Evolutionary conservation across 2,329 filamentous ascomycete species (phyloP), one percentile per base, ranked within the genome.

Genomic region (Arthrobotrys iridis): DNA sequence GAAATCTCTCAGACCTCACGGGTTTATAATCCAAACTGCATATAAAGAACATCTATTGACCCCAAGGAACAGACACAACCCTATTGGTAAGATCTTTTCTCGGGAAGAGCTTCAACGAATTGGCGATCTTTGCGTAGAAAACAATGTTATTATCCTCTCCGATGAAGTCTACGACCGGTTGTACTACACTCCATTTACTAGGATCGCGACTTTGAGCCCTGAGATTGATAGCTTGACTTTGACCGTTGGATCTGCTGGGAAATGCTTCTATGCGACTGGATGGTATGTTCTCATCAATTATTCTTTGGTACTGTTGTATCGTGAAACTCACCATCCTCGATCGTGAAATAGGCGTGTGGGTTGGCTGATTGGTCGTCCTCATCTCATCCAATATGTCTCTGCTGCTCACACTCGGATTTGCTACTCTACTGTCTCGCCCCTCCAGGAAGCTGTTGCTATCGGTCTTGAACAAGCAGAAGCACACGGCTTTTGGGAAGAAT

Each of bases 241-340:
- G 55, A 98, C 95, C 0, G 95, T 99, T 28, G 95, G 95, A 18
- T 97, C 93, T 0, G 95, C 93, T 0, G 95, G 95, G 79, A 99
- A 99, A 87, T 96, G 95, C 85, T 99, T 99, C 83, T 98, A 98
- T 81, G 93, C 92, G 67, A 99, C 95, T 0, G 95, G 95, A 52
- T 99, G 95, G 95, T 71, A 58, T 37, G 66, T 68, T 22, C 24
- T 3, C 1, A 41, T 13, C 4, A 8, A 26, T 40, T 20, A 58
- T 40, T 7, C n/a, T 4, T 37, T 50, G 22, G 7, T n/a, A 28
- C 15, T 11, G 13, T 5, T 15, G 22, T 13, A 37, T 28, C 10
- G 46, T 70, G 35, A 65, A 15, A 50, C 20, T 59, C 1, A 57
- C 15, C 11, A 18, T 45, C 59, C 10, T 8, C 26, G 41, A 52